Evolutionary conservation across 352 stramenopile genomes (phyloP).

Genomic region (Globisporangium viniferum): DNA sequence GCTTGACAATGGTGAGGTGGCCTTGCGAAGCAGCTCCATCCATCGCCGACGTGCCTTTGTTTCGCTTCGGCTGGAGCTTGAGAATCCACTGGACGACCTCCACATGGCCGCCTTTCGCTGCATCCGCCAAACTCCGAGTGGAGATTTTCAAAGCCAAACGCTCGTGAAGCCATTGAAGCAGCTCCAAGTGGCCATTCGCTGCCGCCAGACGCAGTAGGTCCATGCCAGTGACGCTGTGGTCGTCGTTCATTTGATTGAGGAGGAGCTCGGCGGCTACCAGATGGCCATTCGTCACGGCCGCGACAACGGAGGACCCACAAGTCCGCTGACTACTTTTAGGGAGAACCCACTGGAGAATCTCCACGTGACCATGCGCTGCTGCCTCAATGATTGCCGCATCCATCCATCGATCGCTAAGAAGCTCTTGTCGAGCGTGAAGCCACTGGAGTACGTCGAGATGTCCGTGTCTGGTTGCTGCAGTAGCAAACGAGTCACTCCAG

Average conservation of each 20-base stretch:
- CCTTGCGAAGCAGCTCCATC: not conserved
- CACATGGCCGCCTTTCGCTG: not conserved
- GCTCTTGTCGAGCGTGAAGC: not conserved
- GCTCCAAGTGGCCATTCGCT: not conserved
- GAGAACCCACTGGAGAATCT: not conserved
- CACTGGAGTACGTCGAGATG: conserved; percentile 4
- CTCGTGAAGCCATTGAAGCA: not conserved
- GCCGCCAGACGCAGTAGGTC: not conserved
- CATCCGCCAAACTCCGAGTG: not conserved
- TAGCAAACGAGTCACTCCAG: not conserved
- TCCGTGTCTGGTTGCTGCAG: not conserved
- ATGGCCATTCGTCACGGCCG: not conserved
- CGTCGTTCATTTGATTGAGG: not conserved
- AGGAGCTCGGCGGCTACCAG: not conserved
- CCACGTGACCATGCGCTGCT: not conserved
- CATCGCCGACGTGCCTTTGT: too few species aligned
- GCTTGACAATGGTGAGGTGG: not conserved
- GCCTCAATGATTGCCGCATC: not conserved
- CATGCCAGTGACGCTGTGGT: not conserved
- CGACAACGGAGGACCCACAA: not conserved
- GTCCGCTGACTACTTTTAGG: too few species aligned
- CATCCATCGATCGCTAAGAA: not conserved
- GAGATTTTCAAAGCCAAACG: not conserved
- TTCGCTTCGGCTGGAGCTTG: not conserved
- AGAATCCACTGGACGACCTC: conserved; percentile 2